A percentile compares a stretch with the other conserved stretches of the same genome.
Conservation (phyloP, 2,329 filamentous ascomycete genomes). For the Leptographium procerum region DNA sequence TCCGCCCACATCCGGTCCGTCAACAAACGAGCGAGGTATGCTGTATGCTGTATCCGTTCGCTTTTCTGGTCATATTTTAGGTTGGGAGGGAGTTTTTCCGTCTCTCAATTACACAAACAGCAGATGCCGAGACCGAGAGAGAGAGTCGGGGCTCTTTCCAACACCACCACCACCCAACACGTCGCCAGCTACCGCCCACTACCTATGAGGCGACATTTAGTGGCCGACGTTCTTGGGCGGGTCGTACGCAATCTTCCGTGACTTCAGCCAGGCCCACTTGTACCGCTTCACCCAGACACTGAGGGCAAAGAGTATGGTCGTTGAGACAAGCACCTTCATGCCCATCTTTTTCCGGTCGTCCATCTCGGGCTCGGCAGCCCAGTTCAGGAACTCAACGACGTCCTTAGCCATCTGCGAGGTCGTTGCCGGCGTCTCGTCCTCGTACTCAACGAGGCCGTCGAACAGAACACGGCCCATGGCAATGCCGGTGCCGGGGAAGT, state of each 20-base stretch:
- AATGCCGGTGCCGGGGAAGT: slow-evolving; percentile 98
- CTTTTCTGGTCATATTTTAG: background rate
- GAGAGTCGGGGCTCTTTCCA: background rate
- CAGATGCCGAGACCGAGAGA: slow-evolving; percentile 4
- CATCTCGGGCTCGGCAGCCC: slow-evolving; percentile 98
- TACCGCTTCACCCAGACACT: slow-evolving; percentile 99
- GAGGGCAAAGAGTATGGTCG: slow-evolving; percentile 67
- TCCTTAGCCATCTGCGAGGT: slow-evolving; percentile 99
- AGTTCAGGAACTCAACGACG: slow-evolving; percentile 97
- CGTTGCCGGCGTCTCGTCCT: slow-evolving; percentile 86
- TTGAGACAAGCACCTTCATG: slow-evolving; percentile 83
- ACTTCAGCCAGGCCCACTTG: slow-evolving; percentile 97
- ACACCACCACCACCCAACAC: background rate
- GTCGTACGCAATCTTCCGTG: slow-evolving; percentile 83
- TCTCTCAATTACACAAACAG: slow-evolving; percentile 8
- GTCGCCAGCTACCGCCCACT: background rate
- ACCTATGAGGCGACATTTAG: background rate
- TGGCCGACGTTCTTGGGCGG: slow-evolving; percentile 48
- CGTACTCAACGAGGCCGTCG: slow-evolving; percentile 95
- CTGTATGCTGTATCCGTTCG: background rate
- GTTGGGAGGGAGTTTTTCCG: background rate
- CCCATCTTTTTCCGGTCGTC: slow-evolving; percentile 99
- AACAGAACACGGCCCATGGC: slow-evolving; percentile 98
- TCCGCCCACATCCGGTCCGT: background rate
- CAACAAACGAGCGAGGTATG: background rate